phyloP scores from a whole-genome alignment of 768 basidiomycete genomes.

The Trametes punicea region DNA sequence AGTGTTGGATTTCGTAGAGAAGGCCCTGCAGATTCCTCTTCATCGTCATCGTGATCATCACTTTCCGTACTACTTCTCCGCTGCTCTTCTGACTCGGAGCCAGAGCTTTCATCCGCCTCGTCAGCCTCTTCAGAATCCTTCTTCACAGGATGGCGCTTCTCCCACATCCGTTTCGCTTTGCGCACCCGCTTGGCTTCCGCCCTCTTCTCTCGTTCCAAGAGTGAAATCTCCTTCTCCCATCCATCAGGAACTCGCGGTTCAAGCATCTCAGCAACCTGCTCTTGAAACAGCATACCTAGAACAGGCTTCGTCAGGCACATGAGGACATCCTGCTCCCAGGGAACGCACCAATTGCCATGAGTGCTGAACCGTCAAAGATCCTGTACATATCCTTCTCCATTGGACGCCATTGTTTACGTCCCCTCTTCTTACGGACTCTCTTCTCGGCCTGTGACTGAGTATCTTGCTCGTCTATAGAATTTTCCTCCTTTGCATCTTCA shows the following conservation, averaged over 20 bases:
- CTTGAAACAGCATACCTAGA: constrained; percentile 66
- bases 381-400: constrained; percentile 66
- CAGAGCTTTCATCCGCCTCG: neutral
- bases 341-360: constrained; percentile 64
- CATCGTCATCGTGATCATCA: neutral
- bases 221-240: constrained; percentile 41
- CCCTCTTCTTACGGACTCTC: constrained; percentile 15
- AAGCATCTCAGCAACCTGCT: constrained; percentile 50
- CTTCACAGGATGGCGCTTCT: neutral
- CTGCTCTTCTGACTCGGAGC: neutral
- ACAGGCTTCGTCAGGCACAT: neutral
- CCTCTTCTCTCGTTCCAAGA: neutral
- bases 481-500: constrained; percentile 10
- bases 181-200: neutral
- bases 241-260: constrained; percentile 39
- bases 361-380: constrained; percentile 66
- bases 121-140: neutral
- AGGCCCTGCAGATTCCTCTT: neutral
- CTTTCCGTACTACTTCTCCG: neutral
- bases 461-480: constrained; percentile 2
- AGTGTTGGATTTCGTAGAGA: neutral
- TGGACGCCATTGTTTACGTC: constrained; percentile 18
- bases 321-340: neutral
- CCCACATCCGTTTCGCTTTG: constrained; percentile 3
- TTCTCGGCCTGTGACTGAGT: neutral